Evolutionary conservation across 371 early-diverging fungal species (phyloP), one percentile per base, ranked within the genome.

Genomic region (Mucor plumbeus): DNA sequence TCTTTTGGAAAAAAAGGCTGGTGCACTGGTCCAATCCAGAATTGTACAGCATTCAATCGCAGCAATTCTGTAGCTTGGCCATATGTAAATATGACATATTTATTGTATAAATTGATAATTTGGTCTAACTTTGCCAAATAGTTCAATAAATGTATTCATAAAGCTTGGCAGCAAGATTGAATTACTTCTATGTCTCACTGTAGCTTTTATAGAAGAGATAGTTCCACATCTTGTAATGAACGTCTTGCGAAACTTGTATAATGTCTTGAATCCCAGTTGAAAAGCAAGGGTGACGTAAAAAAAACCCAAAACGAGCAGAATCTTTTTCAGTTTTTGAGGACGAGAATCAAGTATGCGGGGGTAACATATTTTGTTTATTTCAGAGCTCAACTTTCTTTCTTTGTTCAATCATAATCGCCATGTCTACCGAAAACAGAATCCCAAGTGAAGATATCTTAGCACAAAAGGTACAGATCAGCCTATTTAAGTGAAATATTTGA

Each of bases 371-470:
- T 50, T 50, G 50, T 50, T 50, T 50, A 50, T 50, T 50, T 47
- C 50, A 48, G 35, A 26, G 26, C 26, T 26, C 26, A 26, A 26
- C 26, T 26, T 26, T 36, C 38, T 50, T 62, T 48, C 8, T 50
- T 36, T 14, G 13, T 35, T 61, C 21, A 17, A 17, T 36, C 26
- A 14, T 40, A 39, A 38, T 48, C 40, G 64, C 34, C 66, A 84
- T 83, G 78, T 73, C 82, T 10, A 71, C 75, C 15, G 80, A 85
- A 57, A 78, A 81, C 48, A 82, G 69, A 70, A 76, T 83, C 60
- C 72, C 76, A 11, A 85, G 86, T 68, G 86, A 86, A 73, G 86
- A 86, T 40, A 79, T 86, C 35, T 75, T 86, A 64, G 75, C 83
- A 71, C 75, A 82, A 62, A 86, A 86, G 81, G 86, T 82, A 72